phyloP scores from a whole-genome alignment of 306 rosid species.

The Argentina anserina region DNA sequence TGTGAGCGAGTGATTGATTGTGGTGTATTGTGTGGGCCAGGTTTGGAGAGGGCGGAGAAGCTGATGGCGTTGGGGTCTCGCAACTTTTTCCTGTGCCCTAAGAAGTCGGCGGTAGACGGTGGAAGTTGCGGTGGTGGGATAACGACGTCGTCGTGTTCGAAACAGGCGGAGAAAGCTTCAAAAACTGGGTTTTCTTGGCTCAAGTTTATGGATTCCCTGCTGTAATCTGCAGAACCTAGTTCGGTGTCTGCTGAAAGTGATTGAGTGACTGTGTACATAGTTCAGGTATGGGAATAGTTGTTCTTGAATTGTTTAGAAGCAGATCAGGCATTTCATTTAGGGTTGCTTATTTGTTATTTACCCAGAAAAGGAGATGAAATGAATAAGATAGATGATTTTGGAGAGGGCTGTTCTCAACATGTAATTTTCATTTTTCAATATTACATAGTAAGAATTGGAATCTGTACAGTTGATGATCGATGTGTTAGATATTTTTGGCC shows the following conservation, averaged over 20 bases:
- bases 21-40: slow-evolving; percentile 30
- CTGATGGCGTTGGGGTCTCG: slow-evolving; percentile 63
- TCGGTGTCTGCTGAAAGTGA: background rate
- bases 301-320: background rate
- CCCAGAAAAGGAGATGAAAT: background rate
- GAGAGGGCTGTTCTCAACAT: background rate
- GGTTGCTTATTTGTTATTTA: background rate
- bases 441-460: background rate
- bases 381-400: background rate
- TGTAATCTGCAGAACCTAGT: slow-evolving; percentile 16
- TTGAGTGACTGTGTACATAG: background rate
- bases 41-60: slow-evolving; percentile 61
- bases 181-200: slow-evolving; percentile 52
- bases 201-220: slow-evolving; percentile 58
- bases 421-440: background rate
- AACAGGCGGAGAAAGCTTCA: slow-evolving; percentile 36
- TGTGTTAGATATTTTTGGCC: no score
- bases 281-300: background rate
- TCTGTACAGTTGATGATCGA: background rate
- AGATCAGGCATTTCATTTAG: background rate
- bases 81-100: slow-evolving; percentile 65
- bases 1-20: slow-evolving; percentile 11
- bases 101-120: slow-evolving; percentile 19
- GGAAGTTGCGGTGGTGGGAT: slow-evolving; percentile 16
- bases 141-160: slow-evolving; percentile 48